These are phyloP conservation scores for Colletotrichum siamense DNA, from an alignment of 2,329 filamentous ascomycete species.

Conservation along the genomic window DNA sequence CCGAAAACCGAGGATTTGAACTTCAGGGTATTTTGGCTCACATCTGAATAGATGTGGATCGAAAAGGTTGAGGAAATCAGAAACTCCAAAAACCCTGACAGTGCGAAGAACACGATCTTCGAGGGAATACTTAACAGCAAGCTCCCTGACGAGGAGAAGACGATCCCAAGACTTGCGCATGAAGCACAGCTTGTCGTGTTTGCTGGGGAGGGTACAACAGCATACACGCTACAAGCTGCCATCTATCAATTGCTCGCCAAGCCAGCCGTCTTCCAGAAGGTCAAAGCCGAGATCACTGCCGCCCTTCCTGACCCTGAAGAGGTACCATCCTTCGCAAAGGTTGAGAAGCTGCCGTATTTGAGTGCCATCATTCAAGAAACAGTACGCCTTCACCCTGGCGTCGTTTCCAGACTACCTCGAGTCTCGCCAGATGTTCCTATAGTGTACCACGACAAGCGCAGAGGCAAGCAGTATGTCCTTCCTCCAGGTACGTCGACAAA, in stretches of 20 bases:
- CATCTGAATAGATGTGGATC: background rate
- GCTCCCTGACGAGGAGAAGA: background rate
- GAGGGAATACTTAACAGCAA: background rate
- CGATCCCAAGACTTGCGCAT: background rate
- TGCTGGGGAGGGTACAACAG: background rate
- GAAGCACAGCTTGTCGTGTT: background rate
- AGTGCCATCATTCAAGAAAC: constrained; percentile 43
- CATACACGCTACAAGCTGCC: background rate
- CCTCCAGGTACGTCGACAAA: constrained; percentile 13
- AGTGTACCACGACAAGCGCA: constrained; percentile 22
- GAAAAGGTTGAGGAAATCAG: background rate
- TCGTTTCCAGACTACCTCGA: constrained; percentile 32
- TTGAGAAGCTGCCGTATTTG: constrained; percentile 43
- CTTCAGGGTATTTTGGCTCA: background rate
- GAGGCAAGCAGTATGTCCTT: background rate
- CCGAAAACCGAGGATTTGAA: background rate
- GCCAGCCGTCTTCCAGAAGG: background rate
- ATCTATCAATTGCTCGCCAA: background rate
- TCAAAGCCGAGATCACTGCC: background rate
- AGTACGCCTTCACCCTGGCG: constrained; percentile 45
- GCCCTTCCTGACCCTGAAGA: background rate
- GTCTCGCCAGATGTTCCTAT: constrained; percentile 32
- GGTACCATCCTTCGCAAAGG: background rate
- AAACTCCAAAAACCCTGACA: background rate
- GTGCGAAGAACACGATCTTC: background rate